phyloP scores from a whole-genome alignment of 2,329 filamentous ascomycete genomes.

The Fusarium coicis region DNA sequence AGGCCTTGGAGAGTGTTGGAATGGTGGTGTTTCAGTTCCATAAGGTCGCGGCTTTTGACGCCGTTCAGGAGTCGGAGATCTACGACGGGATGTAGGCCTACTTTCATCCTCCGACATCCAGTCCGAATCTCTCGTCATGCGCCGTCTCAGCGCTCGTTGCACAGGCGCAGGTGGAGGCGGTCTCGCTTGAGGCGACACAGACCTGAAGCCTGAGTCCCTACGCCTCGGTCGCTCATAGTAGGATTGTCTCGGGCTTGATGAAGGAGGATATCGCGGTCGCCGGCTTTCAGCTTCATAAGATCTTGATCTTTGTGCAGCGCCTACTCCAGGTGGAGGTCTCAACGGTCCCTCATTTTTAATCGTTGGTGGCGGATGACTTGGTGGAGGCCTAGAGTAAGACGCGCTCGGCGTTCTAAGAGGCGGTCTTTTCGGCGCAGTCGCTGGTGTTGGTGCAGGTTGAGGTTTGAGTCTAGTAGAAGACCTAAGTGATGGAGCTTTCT shows the following conservation, averaged over 20 bases:
- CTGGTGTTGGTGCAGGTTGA: conserved; percentile 5
- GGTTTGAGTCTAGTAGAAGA: conserved; percentile 19
- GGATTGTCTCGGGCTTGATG: conserved; percentile 20
- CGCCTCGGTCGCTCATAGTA: conserved; percentile 25
- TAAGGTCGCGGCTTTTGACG: not conserved
- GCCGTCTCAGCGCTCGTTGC: conserved; percentile 14
- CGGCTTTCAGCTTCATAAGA: conserved; percentile 37
- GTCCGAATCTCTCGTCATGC: conserved; percentile 36
- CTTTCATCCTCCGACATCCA: conserved; percentile 40
- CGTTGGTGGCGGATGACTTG: conserved; percentile 15
- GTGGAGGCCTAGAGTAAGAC: conserved; percentile 25
- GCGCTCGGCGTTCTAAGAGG: not conserved
- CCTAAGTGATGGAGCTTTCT: conserved; percentile 17
- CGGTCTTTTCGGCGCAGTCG: conserved; percentile 26
- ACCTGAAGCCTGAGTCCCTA: conserved; percentile 21
- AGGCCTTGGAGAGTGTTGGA: not conserved
- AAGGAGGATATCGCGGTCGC: conserved; percentile 12
- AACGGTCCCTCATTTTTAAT: not conserved
- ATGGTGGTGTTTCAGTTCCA: conserved; percentile 10
- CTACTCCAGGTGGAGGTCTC: conserved; percentile 9
- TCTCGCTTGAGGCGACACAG: conserved; percentile 33
- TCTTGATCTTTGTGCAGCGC: conserved; percentile 22
- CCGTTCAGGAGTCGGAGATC: conserved; percentile 17
- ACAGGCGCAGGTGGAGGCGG: conserved; percentile 4
- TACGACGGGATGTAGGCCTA: conserved; percentile 24